Evolutionary conservation across 2,329 filamentous ascomycete genomes (phyloP).

Genomic region (Neopestalotiopsis sp.): DNA sequence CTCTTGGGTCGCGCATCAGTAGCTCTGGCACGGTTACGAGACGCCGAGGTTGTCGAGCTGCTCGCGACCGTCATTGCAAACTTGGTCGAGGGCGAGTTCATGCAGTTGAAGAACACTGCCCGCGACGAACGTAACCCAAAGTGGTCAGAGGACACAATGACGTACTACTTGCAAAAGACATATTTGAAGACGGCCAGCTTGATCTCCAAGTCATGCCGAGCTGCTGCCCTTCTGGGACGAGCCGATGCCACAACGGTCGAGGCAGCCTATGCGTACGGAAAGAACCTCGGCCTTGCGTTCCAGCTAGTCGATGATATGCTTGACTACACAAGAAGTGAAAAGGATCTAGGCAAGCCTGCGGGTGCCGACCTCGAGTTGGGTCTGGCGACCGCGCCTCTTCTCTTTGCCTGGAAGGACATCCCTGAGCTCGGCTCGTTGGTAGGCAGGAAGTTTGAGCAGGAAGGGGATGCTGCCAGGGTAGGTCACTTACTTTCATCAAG

Average conservation of each 20-base stretch:
- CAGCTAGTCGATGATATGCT: conserved; percentile 98
- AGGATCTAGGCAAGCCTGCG: conserved; percentile 90
- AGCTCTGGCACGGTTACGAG: conserved; percentile 84
- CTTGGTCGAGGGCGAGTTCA: conserved; percentile 97
- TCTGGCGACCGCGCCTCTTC: conserved; percentile 87
- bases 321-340: conserved; percentile 87
- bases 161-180: conserved; percentile 97
- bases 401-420: conserved; percentile 95
- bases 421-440: conserved; percentile 86
- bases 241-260: conserved; percentile 81
- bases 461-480: conserved; percentile 87
- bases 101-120: conserved; percentile 98
- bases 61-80: conserved; percentile 97
- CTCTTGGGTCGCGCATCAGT: conserved; percentile 91
- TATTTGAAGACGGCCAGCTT: conserved; percentile 96
- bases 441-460: conserved; percentile 83
- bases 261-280: conserved; percentile 88
- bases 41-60: conserved; percentile 93
- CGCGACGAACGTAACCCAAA: conserved; percentile 82
- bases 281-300: conserved; percentile 92
- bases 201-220: conserved; percentile 95
- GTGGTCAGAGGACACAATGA: conserved; percentile 87
- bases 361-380: conserved; percentile 94
- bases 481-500: conserved; percentile 39
- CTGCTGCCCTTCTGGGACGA: conserved; percentile 84